These are phyloP conservation scores for Handroanthus guayacan DNA, from an alignment of 257 asterid species.

Conservation along the genomic window DNA sequence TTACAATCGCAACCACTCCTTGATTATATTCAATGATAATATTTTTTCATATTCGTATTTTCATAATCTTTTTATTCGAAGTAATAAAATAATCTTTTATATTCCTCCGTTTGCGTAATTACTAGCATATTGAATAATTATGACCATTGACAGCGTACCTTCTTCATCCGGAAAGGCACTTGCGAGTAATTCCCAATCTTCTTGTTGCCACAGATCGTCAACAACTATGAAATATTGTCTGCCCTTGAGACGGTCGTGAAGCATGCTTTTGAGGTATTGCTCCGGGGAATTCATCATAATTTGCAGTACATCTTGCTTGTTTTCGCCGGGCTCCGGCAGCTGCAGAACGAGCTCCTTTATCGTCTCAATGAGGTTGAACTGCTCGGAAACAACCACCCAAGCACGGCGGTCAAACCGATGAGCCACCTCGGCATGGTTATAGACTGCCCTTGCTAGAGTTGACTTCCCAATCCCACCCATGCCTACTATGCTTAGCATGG, in stretches of 20 bases:
- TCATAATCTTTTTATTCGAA: too few species aligned
- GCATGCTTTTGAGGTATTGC: not conserved
- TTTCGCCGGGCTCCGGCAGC: not conserved
- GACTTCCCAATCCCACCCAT: conserved; percentile 36
- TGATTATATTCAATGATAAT: too few species aligned
- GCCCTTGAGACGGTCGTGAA: not conserved
- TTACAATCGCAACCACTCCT: too few species aligned
- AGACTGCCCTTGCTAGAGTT: conserved; percentile 32
- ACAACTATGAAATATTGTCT: conserved; percentile 19
- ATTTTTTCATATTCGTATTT: too few species aligned
- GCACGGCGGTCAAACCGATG: conserved; percentile 24
- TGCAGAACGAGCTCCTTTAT: conserved; percentile 34
- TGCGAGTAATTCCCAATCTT: conserved; percentile 20
- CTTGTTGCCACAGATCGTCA: conserved; percentile 9
- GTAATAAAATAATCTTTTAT: too few species aligned
- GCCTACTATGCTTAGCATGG: conserved; percentile 30
- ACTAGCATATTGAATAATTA: too few species aligned
- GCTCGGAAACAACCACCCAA: conserved; percentile 36
- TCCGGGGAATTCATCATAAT: not conserved
- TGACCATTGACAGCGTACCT: not conserved
- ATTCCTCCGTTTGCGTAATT: too few species aligned
- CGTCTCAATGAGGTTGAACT: conserved; percentile 13
- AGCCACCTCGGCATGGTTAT: conserved; percentile 10
- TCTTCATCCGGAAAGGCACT: conserved; percentile 21
- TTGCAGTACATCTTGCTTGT: not conserved